Percentiles rank a stretch among this genome's conserved stretches.
Conservation (phyloP, 805 yeast genomes). For the Metschnikowia colocasiae region DNA sequence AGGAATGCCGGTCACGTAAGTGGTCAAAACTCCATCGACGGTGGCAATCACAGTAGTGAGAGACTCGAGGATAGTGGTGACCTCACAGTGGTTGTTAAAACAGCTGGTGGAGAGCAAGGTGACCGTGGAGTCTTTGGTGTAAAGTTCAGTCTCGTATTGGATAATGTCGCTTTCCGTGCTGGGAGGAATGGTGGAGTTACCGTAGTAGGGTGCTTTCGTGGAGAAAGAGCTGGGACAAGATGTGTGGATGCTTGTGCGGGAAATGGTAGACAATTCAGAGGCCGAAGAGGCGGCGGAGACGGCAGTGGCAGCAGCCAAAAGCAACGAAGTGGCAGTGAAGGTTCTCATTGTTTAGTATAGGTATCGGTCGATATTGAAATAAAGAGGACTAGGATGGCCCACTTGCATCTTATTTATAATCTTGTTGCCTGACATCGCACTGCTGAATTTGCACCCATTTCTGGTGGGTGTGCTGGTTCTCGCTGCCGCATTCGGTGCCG, state of each 20-base stretch:
- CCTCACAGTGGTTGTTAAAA: conserved; percentile 25
- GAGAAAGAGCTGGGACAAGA: conserved; percentile 11
- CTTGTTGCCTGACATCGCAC: too few relatives aligned
- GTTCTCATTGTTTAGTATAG: conserved; percentile 11
- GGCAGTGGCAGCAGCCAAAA: conserved; percentile 8
- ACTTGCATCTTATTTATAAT: conserved; percentile 1
- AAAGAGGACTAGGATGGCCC: neutral
- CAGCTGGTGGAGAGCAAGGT: conserved; percentile 29
- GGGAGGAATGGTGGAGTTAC: conserved; percentile 7
- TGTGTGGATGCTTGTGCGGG: conserved; percentile 17
- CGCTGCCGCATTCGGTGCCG: neutral
- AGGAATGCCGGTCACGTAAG: conserved; percentile 33
- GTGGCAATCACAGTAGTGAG: conserved; percentile 35
- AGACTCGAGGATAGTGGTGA: conserved; percentile 32
- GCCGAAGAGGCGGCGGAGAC: conserved; percentile 8
- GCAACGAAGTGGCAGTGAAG: conserved; percentile 7
- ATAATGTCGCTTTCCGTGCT: conserved; percentile 7
- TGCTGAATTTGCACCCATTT: conserved; percentile 7
- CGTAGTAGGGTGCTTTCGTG: conserved; percentile 6
- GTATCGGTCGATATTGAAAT: neutral
- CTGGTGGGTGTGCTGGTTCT: conserved; percentile 2
- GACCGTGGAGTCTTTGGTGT: conserved; percentile 14
- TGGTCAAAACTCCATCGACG: conserved; percentile 39
- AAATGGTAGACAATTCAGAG: conserved; percentile 12
- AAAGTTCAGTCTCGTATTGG: conserved; percentile 14